phyloP scores from a whole-genome alignment of 176 grass and related monocot species.

The Triticum dicoccoides region DNA sequence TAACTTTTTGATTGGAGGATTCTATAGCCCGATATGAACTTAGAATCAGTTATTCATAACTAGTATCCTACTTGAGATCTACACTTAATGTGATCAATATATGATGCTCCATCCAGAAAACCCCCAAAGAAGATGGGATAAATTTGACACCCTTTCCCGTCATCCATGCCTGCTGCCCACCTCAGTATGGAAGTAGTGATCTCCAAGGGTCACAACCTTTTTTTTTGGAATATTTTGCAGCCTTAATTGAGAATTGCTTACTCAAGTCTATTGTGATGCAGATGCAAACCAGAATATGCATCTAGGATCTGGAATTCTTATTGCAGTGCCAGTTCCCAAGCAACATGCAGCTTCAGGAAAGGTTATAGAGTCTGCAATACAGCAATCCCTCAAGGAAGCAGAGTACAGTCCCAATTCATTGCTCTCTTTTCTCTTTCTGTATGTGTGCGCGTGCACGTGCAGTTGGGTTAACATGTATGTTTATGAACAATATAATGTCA shows the following conservation, averaged over 20 bases:
- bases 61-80: neutral
- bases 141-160: neutral
- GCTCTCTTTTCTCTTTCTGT: neutral
- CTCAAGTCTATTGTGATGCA: constrained; percentile 23
- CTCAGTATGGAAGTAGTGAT: neutral
- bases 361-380: constrained; percentile 83
- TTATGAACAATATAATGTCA: neutral
- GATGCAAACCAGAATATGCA: constrained; percentile 69
- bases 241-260: neutral
- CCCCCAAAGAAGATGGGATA: neutral
- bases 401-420: constrained; percentile 37
- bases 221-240: neutral
- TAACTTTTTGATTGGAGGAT: neutral
- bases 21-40: neutral
- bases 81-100: neutral
- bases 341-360: constrained; percentile 71
- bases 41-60: neutral
- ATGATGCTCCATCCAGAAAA: neutral
- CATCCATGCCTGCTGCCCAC: neutral
- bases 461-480: neutral
- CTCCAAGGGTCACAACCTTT: neutral
- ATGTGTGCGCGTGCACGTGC: neutral
- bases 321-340: constrained; percentile 85
- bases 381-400: constrained; percentile 83
- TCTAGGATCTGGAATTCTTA: constrained; percentile 76